Conservation (phyloP, 495 filamentous ascomycete species). For the Penicillium arizonense region DNA sequence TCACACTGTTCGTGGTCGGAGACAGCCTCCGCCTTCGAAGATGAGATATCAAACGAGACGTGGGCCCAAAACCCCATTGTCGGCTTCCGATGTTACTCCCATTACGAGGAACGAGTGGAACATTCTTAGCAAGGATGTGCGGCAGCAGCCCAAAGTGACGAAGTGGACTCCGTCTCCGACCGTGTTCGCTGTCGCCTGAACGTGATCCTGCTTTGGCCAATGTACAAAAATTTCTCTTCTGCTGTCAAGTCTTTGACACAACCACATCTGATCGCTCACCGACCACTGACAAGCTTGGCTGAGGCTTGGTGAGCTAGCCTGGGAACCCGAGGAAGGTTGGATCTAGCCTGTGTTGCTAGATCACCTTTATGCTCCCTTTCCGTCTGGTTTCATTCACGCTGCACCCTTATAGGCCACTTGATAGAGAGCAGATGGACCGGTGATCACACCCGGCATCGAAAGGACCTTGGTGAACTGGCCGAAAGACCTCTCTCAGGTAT, state of each 20-base stretch:
- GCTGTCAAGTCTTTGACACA: neutral
- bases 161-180: slow-evolving; percentile 45
- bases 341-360: neutral
- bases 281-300: neutral
- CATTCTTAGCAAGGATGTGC: slow-evolving; percentile 35
- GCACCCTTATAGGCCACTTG: neutral
- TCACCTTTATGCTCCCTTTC: neutral
- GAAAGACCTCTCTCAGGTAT: neutral
- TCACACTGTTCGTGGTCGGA: slow-evolving; percentile 3
- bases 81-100: slow-evolving; percentile 46
- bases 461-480: neutral
- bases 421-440: neutral
- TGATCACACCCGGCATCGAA: neutral
- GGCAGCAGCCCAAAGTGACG: slow-evolving; percentile 34
- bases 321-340: neutral
- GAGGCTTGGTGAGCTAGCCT: neutral
- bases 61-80: slow-evolving; percentile 44
- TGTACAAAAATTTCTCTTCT: neutral
- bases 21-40: slow-evolving; percentile 1
- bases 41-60: slow-evolving; percentile 21
- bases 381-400: neutral
- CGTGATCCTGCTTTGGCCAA: neutral
- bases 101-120: slow-evolving; percentile 51
- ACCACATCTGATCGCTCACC: neutral
- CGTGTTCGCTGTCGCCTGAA: slow-evolving; percentile 37